Conservation (phyloP, 23 red algal genomes). For the Gracilariopsis chorda region DNA sequence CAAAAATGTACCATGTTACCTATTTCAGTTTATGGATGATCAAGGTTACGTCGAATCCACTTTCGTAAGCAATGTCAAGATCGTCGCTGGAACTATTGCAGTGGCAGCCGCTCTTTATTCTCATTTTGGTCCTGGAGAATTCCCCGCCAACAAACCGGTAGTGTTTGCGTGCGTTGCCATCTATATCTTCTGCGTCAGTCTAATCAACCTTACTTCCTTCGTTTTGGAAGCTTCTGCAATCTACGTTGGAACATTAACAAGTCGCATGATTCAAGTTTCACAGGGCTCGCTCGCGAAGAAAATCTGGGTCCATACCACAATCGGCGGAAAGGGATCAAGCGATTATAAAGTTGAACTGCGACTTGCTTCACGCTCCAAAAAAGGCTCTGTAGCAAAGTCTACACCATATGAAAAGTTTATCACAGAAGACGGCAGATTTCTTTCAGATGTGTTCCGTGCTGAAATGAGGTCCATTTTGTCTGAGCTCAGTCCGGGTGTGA, state of each 20-base stretch:
- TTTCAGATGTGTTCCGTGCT: not conserved
- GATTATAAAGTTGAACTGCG: constrained; percentile 29
- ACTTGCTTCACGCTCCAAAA: not conserved
- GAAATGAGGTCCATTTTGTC: not conserved
- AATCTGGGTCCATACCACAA: constrained; percentile 40
- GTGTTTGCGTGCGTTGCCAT: constrained; percentile 26
- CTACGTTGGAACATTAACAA: constrained; percentile 36
- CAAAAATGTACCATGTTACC: not conserved
- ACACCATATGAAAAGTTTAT: constrained; percentile 46
- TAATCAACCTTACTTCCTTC: constrained; percentile 32
- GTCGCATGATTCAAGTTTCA: not conserved
- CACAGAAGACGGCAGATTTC: constrained; percentile 46
- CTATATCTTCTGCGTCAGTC: constrained; percentile 18
- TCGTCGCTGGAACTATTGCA: constrained; percentile 35
- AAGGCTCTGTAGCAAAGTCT: not conserved
- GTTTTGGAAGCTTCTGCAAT: constrained; percentile 29
- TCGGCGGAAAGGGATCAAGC: constrained; percentile 44
- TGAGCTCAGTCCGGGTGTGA: not conserved
- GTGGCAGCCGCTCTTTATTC: constrained; percentile 45
- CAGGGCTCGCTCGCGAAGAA: not conserved
- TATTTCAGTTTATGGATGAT: constrained; percentile 49
- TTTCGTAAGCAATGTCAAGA: constrained; percentile 39
- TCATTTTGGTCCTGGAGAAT: constrained; percentile 53
- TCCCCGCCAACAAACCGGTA: constrained; percentile 24
- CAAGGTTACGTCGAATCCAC: constrained; percentile 47